Evolutionary conservation across 495 filamentous ascomycete species (phyloP).

Genomic region (Entonaema liquescens): DNA sequence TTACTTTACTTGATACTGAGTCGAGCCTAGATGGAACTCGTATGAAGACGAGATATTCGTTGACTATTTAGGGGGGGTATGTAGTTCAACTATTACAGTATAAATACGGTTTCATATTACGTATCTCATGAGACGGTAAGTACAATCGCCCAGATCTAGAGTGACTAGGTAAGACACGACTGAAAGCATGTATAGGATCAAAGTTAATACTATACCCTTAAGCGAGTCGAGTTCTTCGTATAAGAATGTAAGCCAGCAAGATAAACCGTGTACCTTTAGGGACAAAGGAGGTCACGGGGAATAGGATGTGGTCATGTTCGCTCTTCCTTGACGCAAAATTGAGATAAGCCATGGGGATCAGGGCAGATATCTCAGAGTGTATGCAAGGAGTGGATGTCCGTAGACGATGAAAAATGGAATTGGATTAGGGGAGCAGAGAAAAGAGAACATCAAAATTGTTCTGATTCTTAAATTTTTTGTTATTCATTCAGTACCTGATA

Average conservation of each 20-base stretch:
- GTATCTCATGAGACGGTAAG: neutral
- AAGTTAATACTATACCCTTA: neutral
- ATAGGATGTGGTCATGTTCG: conserved; percentile 37
- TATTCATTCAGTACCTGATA: conserved; percentile 24
- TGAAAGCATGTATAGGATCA: neutral
- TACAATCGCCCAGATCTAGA: neutral
- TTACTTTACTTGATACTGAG: neutral
- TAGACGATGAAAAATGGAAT: neutral
- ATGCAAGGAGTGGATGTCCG: conserved; percentile 37
- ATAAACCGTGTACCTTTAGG: conserved; percentile 39
- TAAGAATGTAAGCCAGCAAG: conserved; percentile 35
- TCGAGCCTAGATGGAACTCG: neutral
- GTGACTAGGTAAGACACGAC: neutral
- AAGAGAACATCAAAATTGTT: neutral
- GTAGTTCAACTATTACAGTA: neutral
- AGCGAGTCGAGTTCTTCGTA: neutral
- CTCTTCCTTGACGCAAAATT: conserved; percentile 50
- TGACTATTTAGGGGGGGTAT: neutral
- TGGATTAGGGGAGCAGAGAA: neutral
- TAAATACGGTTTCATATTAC: neutral
- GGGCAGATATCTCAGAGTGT: conserved; percentile 49
- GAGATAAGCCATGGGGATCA: conserved; percentile 45
- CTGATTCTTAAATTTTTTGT: conserved; percentile 11
- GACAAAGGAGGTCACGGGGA: conserved; percentile 31
- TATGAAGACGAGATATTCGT: too few species aligned